These are phyloP conservation scores for Aspergillus cejpii DNA, from an alignment of 2,329 filamentous ascomycete genomes.

Conservation along the genomic window DNA sequence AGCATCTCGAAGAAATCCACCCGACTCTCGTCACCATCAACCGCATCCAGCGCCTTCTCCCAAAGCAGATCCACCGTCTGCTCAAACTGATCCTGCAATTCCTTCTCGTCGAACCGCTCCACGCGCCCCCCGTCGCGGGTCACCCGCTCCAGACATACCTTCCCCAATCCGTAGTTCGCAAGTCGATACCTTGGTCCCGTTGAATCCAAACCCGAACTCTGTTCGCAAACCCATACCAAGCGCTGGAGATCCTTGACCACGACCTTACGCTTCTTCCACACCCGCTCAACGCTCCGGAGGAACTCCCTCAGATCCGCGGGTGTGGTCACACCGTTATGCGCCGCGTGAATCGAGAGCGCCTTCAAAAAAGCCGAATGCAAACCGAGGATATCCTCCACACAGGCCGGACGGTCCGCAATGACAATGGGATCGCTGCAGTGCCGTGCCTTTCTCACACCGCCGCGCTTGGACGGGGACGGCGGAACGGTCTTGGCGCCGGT, in stretches of 20 bases:
- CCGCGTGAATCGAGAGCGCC: conserved; percentile 61
- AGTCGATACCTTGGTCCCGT: conserved; percentile 30
- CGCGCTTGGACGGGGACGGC: conserved; percentile 24
- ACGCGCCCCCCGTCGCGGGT: conserved; percentile 6
- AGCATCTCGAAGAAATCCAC: conserved; percentile 30
- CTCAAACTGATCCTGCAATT: conserved; percentile 47
- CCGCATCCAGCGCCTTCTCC: conserved; percentile 35
- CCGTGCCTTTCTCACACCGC: conserved; percentile 8
- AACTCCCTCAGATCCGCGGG: conserved; percentile 60
- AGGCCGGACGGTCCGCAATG: conserved; percentile 17
- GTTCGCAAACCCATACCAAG: conserved; percentile 57
- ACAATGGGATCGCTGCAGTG: conserved; percentile 18
- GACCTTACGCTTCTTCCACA: conserved; percentile 67
- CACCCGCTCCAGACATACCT: conserved; percentile 33
- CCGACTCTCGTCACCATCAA: conserved; percentile 27
- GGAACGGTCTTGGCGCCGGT: conserved; percentile 4
- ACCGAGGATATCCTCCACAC: conserved; percentile 50
- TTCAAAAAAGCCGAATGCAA: conserved; percentile 63
- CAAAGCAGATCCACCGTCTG: conserved; percentile 43
- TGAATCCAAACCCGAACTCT: conserved; percentile 21
- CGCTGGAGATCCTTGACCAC: conserved; percentile 59
- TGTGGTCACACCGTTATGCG: conserved; percentile 58
- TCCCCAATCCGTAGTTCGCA: conserved; percentile 38
- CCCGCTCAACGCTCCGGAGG: conserved; percentile 56
- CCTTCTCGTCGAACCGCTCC: conserved; percentile 34